Evolutionary conservation across 768 basidiomycete genomes (phyloP).

Genomic region (Boletus edulis): DNA sequence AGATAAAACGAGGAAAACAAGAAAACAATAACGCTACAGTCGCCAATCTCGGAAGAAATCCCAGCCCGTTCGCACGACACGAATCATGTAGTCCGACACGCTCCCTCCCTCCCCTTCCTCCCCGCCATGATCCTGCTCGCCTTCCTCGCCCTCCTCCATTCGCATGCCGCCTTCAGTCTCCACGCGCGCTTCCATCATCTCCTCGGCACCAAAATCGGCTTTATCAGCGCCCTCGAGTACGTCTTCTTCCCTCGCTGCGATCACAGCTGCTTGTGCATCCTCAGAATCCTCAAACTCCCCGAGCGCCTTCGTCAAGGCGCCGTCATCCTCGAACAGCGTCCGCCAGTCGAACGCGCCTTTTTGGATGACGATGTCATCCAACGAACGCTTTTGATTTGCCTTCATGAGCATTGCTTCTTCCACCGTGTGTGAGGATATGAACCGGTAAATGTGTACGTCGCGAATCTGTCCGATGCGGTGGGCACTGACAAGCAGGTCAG

Average conservation of each 20-base stretch:
- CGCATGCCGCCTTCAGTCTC: constrained; percentile 28
- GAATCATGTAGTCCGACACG: constrained; percentile 83
- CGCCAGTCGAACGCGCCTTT: constrained; percentile 96
- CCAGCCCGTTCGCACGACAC: constrained; percentile 56
- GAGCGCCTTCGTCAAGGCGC: constrained; percentile 67
- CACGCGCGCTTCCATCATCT: constrained; percentile 24
- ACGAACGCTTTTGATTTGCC: constrained; percentile 94
- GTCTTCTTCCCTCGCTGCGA: constrained; percentile 73
- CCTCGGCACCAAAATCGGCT: constrained; percentile 69
- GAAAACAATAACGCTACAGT: constrained; percentile 33
- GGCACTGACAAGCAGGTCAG: constrained; percentile 49
- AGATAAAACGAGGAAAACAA: not conserved
- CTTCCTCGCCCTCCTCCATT: constrained; percentile 34
- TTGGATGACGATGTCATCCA: constrained; percentile 91
- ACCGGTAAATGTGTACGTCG: constrained; percentile 94
- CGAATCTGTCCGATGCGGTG: constrained; percentile 98
- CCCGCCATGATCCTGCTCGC: constrained; percentile 35
- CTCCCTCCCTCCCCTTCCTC: constrained; percentile 65
- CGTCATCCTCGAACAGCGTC: constrained; percentile 64
- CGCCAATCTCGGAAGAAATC: constrained; percentile 77
- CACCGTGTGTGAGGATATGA: constrained; percentile 86
- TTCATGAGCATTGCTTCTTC: constrained; percentile 96
- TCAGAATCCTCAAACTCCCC: constrained; percentile 87
- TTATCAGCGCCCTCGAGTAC: constrained; percentile 76
- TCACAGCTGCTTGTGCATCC: constrained; percentile 76